A percentile compares a stretch with the other conserved stretches of the same genome.
These are phyloP conservation scores for Calocera cornea DNA, from an alignment of 768 basidiomycete genomes.

Conservation along the genomic window DNA sequence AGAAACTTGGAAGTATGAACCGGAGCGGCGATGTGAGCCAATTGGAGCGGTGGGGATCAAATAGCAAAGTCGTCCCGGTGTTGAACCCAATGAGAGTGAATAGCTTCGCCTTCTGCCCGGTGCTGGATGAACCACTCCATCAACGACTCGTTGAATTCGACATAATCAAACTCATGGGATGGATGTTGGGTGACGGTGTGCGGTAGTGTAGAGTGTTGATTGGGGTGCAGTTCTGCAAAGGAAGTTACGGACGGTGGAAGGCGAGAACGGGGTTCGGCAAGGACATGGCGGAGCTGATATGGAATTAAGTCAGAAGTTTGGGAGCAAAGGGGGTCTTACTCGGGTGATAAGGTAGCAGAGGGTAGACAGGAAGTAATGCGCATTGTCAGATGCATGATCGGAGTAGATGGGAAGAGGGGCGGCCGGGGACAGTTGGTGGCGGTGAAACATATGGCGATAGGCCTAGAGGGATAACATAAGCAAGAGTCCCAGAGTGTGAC, in stretches of 20 bases:
- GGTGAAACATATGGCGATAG: neutral
- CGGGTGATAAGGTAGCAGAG: neutral
- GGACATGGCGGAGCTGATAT: neutral
- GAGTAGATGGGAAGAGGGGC: neutral
- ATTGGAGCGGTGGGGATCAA: too few relatives aligned
- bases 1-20: too few relatives aligned
- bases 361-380: neutral
- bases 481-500: neutral
- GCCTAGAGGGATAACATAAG: neutral
- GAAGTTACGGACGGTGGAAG: too few relatives aligned
- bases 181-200: neutral
- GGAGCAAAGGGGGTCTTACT: neutral
- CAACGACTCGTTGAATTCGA: neutral
- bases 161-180: neutral
- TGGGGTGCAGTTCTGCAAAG: neutral
- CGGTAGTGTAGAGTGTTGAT: neutral
- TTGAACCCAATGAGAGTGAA: too few relatives aligned
- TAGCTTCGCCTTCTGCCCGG: too few relatives aligned
- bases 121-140: neutral
- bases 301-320: neutral
- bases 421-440: neutral
- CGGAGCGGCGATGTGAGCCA: too few relatives aligned
- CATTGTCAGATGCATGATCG: neutral
- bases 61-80: too few relatives aligned
- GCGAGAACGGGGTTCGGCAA: neutral